phyloP scores from a whole-genome alignment of 345 rosid species.

The Gossypioides kirkii region DNA sequence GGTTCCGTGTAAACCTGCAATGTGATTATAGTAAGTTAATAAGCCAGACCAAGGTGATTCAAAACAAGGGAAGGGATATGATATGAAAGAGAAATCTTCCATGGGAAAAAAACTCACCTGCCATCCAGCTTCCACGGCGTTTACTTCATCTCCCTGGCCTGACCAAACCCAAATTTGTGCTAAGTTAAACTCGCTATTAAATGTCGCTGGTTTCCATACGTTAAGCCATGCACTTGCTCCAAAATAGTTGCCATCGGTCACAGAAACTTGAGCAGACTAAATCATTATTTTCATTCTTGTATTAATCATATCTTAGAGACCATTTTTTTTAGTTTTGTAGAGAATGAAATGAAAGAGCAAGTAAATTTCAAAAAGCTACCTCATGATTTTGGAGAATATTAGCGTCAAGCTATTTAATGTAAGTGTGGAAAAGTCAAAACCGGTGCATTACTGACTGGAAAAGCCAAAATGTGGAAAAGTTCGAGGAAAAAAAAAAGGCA shows the following conservation, averaged over 20 bases:
- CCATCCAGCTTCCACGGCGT: slow-evolving; percentile 25
- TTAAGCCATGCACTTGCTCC: slow-evolving; percentile 22
- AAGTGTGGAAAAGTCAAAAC: no score
- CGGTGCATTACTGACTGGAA: no score
- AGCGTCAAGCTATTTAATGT: not conserved
- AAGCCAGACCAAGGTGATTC: not conserved
- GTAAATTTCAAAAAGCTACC: slow-evolving; percentile 8
- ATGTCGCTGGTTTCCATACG: slow-evolving; percentile 22
- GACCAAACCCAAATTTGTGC: slow-evolving; percentile 17
- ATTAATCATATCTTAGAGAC: not conserved
- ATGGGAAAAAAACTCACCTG: not conserved
- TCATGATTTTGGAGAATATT: not conserved
- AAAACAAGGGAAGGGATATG: no score
- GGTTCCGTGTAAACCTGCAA: not conserved
- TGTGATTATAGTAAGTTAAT: not conserved
- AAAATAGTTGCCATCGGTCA: not conserved
- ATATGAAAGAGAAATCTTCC: not conserved
- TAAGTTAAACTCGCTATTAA: not conserved
- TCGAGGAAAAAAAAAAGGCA: not conserved
- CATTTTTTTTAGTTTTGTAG: not conserved
- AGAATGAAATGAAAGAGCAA: not conserved
- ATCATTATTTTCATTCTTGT: not conserved
- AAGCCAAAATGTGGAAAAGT: no score
- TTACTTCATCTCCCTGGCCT: not conserved
- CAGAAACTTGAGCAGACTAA: slow-evolving; percentile 17